Percentiles rank a stretch among this genome's conserved stretches.
Conservation (phyloP, 139 green algal genomes). For the Chlorokybus atmophyticus region DNA sequence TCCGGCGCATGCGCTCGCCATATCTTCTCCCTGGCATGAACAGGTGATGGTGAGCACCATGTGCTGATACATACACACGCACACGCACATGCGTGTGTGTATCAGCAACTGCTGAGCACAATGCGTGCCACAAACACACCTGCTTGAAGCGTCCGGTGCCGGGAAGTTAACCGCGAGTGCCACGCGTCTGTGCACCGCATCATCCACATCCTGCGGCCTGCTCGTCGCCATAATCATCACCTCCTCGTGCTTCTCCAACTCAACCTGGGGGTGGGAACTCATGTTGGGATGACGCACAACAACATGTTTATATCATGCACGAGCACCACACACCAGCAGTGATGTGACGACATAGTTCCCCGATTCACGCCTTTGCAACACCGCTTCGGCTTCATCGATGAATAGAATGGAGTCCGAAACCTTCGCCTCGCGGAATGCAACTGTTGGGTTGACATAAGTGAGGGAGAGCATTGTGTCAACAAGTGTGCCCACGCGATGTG, state of each 20-base stretch:
- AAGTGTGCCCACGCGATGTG: no score
- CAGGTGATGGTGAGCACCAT: no score
- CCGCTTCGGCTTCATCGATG: background rate
- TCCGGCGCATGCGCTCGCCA: background rate
- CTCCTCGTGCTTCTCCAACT: conserved; percentile 2
- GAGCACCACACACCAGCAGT: background rate
- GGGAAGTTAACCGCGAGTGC: background rate
- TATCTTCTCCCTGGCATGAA: background rate
- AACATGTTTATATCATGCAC: no score
- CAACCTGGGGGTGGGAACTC: no score
- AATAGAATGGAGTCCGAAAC: background rate
- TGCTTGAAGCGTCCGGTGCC: background rate
- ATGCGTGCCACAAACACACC: no score
- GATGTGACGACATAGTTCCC: background rate
- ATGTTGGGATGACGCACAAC: no score
- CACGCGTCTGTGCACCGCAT: conserved; percentile 19
- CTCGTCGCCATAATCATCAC: conserved; percentile 18
- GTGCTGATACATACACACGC: no score
- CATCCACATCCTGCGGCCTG: conserved; percentile 18
- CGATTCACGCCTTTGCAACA: background rate
- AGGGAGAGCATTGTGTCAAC: no score
- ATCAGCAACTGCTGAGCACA: no score
- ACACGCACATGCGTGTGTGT: no score
- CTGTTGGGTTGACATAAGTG: no score
- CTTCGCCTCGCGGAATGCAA: background rate